phyloP scores from a whole-genome alignment of 106 monocot genomes.

The Cymbidium sinense region DNA sequence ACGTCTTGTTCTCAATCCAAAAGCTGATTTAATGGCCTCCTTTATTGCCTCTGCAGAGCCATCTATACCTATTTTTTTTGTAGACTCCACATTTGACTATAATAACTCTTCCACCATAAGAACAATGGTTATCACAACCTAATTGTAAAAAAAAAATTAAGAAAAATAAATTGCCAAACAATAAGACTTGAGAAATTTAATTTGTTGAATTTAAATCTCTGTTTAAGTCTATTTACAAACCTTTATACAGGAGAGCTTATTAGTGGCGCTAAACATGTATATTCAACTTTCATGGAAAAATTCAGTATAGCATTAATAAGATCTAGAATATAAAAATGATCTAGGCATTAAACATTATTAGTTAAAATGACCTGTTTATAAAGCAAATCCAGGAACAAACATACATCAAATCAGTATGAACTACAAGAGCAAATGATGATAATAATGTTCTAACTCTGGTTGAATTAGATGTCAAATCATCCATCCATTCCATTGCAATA shows the following conservation, averaged over 20 bases:
- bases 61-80: slow-evolving; percentile 90
- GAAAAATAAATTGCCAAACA: not conserved
- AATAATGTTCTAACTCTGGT: too few relatives aligned
- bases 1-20: slow-evolving; percentile 80
- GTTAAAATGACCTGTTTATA: too few relatives aligned
- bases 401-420: too few relatives aligned
- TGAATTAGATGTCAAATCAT: too few relatives aligned
- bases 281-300: too few relatives aligned
- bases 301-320: too few relatives aligned
- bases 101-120: slow-evolving; percentile 79
- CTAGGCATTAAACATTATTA: too few relatives aligned
- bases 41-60: slow-evolving; percentile 92
- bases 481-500: too few relatives aligned
- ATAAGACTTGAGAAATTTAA: not conserved
- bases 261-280: not conserved
- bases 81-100: slow-evolving; percentile 81
- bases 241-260: not conserved
- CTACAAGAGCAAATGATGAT: too few relatives aligned
- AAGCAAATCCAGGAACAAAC: too few relatives aligned
- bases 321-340: too few relatives aligned
- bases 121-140: slow-evolving; percentile 56
- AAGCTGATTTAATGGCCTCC: slow-evolving; percentile 91
- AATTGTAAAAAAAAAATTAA: not conserved
- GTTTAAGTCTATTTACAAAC: not conserved
- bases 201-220: not conserved